Evolutionary conservation across 2,329 filamentous ascomycete genomes (phyloP), one percentile per base, ranked within the genome.

Genomic region (Mycogone perniciosa): DNA sequence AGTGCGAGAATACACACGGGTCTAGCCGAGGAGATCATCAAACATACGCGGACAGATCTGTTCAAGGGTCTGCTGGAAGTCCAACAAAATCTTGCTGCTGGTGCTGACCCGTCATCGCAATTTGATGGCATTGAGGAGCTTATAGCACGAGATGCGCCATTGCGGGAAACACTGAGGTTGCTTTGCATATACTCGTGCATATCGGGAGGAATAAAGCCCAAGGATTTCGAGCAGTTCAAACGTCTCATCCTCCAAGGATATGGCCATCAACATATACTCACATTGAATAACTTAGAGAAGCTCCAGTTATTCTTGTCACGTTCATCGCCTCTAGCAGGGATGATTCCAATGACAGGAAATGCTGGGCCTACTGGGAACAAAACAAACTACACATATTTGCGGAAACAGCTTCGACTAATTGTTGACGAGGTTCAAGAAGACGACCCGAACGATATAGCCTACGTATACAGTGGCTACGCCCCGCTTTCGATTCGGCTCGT

Each of bases 381-480:
- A 67, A 96, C 91, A 8, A 96, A 97, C 66, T 99, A 96, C 70
- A 85, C 83, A 4, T 88, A 89, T 58, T 74, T 97, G 5, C 86
- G 95, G 49, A 95, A 93, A 66, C 84, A 85, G 54, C 80, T 99
- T 10, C 83, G 86, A 31, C 79, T 99, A 11, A 95, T 96, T 64
- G 86, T 96, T 50, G 93, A 99, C 65, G 93, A 97, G 65, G 92
- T 99, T 37, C 91, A 95, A 64, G 93, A 99, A 68, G 85, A 93
- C 53, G 87, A 95, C 43, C 93, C 93, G 3, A 88, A 93, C 61
- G 93, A 99, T 61, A 85, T 97, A 54, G 87, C 91, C n/a, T 99
- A 99, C 62, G 91, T 96, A 8, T 99, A 97, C 70, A 95, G 89
- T 57, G 95, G 93, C 47, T 99, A 97, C 64, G 93, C 95, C 4